Base-by-base conservation (phyloP, 2,329 filamentous ascomycete genomes). In the Cordyceps militaris region DNA sequence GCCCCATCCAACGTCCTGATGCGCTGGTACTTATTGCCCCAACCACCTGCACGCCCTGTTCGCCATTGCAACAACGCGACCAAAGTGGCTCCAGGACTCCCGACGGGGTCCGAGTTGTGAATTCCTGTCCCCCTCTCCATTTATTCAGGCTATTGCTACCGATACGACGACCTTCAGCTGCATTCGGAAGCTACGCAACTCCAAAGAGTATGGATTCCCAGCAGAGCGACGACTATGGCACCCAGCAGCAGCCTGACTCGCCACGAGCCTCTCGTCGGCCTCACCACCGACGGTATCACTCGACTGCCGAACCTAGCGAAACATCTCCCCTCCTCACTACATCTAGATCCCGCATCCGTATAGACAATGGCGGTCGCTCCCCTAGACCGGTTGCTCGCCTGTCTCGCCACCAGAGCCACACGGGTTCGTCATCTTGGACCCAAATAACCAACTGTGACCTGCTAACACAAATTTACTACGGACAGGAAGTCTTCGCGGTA, bases 381-480 rank as follows among this genome's bases (percentile, higher is more conserved):
- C 66, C 66, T 28, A 63, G 66, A 13, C 55, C 55, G 30, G 61
- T 64, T 24, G 61, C 67, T 16, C 61, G 64, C 48, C 60, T 72
- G 3, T 69, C 70, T 16, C 65, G 71, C 16, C 75, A 77, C 24
- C 76, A 78, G 21, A 79, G 76, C 64, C 75, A 73, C 62, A 66
- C 69, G 34, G 76, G 77, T 75, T 69, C 43, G 70, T 65, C 26
- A 2, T 30, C 28, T 10, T 19, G 19, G 19, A 19, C 10, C 16
- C n/a, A n/a, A n/a, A 13, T 9, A 10, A 21, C 6, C n/a, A 32
- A 9, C n/a, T 26, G 2, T 3, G 23, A 7, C 43, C 11, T 30
- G n/a, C 19, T 38, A 30, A 42, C 19, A 26, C 42, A 38, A 42
- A 32, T 32, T 46, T 32, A 60, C n/a, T 36, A 40, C 26, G 11